A percentile compares a stretch with the other conserved stretches of the same genome.
Evolutionary conservation across 2,329 filamentous ascomycete genomes (phyloP).

Genomic region (Pseudogymnoascus sp.): DNA sequence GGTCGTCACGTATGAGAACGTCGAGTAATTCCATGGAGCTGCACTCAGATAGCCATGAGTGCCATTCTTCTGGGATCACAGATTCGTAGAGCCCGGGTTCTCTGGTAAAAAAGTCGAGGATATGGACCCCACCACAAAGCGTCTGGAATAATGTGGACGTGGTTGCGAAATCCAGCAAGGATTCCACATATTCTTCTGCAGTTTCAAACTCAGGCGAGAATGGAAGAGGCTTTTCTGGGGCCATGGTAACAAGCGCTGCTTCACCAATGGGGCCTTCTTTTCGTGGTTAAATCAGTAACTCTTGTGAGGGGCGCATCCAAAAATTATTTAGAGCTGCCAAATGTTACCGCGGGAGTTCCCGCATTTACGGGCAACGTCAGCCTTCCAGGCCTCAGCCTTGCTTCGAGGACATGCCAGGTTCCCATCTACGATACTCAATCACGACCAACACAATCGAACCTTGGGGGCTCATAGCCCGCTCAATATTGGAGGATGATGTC

Average conservation of each 20-base stretch:
- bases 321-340: conserved; percentile 6
- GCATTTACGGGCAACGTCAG: not conserved
- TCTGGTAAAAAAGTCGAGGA: conserved; percentile 89
- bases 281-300: not conserved
- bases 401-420: not conserved
- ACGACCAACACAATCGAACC: conserved; percentile 1
- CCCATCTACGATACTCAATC: conserved; percentile 2
- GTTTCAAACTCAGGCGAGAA: conserved; percentile 62
- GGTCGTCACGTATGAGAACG: conserved; percentile 70
- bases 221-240: conserved; percentile 53
- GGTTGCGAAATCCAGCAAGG: conserved; percentile 68
- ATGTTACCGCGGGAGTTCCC: conserved; percentile 1
- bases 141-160: conserved; percentile 72
- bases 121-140: conserved; percentile 94
- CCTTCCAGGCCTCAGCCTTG: conserved; percentile 6
- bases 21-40: conserved; percentile 72
- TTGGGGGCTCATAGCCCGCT: conserved; percentile 8
- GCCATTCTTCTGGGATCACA: conserved; percentile 74
- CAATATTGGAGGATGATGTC: conserved; percentile 49
- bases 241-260: conserved; percentile 10
- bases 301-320: not conserved
- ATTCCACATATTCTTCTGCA: conserved; percentile 70
- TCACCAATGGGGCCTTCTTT: not conserved
- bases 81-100: conserved; percentile 75
- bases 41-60: conserved; percentile 63